Evolutionary conservation across 441 rosid genomes (phyloP), one percentile per base, ranked within the genome.

Genomic region (Brassica hybrid): DNA sequence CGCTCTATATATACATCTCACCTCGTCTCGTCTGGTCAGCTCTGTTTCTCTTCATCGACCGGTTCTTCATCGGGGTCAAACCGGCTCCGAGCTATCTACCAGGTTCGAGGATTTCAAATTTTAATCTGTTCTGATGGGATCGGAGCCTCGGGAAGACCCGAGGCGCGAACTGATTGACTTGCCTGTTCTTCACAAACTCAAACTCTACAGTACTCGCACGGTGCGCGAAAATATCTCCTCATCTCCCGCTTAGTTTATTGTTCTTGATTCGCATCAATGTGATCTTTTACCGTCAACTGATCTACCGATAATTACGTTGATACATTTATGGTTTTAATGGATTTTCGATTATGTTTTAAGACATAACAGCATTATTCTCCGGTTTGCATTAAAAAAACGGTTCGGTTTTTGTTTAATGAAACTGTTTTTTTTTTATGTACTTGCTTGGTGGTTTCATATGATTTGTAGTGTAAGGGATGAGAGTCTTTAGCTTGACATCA

Each of bases 171-270:
- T 60, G 8, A 77, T 61, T 77, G 75, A 85, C 27, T 73, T 77
- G 65, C 87, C 80, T 27, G 80, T 80, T 80, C 82, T 91, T 80
- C 89, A 87, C 76, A 88, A 86, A 77, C 88, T 88, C 83, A 83
- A 82, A 76, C 92, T 91, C 71, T 91, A 88, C 76, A 88, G 75
- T 69, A 91, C 97, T 82, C 83, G 83, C 75, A 83, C 88, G 85
- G 94, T 91, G 36, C 16, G 9, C 14, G 0, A 0, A 23, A 2
- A 76, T 68, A 59, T 0, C 8, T 38, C 45, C 12, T 10, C 45
- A 7, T 38, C 2, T n/a, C 8, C 10, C 3, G 10, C n/a, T n/a
- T n/a, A n/a, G 2, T 21, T 65, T 10, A 30, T 0, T 4, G 0
- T n/a, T n/a, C n/a, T 30, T 60, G 10, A 41, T 69, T 27, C 59